Base-by-base conservation (phyloP, 805 yeast species). In the Zygosaccharomyces siamensis region DNA sequence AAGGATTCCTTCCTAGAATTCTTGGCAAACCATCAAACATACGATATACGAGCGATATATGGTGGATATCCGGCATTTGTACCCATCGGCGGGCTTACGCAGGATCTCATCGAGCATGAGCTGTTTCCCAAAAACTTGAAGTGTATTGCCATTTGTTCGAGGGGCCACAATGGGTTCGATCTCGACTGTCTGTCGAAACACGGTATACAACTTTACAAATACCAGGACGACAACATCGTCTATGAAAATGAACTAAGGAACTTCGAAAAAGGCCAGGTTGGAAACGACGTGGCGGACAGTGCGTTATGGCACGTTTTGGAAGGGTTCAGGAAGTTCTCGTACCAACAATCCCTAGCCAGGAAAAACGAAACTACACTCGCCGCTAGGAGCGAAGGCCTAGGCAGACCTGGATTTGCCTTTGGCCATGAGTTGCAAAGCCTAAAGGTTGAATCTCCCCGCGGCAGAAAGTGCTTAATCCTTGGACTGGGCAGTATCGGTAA, bases 401-500 rank as follows among this genome's bases (percentile, higher is more conserved):
- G 32, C 14, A 50, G 46, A 12, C 45, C 53, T 21, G 48, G 40
- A 0, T 72, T 67, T 55, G 69, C 75, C 3, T 72, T 72, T 51
- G 77, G 77, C 31, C 74, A 72, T 39, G 57, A 53, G 24, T 42
- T 62, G 23, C 48, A 59, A 16, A 32, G 51, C 10, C 52, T 75
- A 50, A 57, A 64, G 36, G 59, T 69, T 42, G 52, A 60, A 38
- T 68, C 77, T 16, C 86, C 86, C 4, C 59, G 69, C 39, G 77
- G 78, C 28, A 79, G 76, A 54, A 69, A 67, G 32, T 83, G 71
- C 36, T 77, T 79, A 24, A 72, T 83, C 28, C 66, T 81, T 1
- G 88, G 88, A 0, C 72, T 81, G 55, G 88, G 87, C 2, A 71
- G 74, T 33, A 81, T 83, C 48, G 87, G 87, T 1, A 71, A 72